Conservation (phyloP, 495 filamentous ascomycete genomes). For the Evernia prunastri region DNA sequence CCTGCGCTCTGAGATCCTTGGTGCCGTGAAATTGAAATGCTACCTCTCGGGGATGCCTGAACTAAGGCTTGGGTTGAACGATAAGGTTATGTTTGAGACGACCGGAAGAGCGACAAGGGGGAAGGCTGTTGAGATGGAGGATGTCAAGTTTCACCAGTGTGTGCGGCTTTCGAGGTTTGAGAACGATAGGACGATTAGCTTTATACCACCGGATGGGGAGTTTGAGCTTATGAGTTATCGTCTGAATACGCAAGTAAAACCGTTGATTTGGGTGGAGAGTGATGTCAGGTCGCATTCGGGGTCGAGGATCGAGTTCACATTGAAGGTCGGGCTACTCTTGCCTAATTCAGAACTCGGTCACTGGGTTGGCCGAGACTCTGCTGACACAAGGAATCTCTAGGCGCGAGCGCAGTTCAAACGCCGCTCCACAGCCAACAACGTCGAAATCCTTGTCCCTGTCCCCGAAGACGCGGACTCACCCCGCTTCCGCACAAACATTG, state of each 20-base stretch:
- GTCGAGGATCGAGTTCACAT: conserved; percentile 94
- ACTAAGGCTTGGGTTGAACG: conserved; percentile 88
- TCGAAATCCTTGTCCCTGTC: conserved; percentile 95
- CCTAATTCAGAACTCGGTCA: background rate
- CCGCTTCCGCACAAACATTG: conserved; percentile 95
- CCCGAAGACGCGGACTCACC: conserved; percentile 96
- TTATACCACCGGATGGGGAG: conserved; percentile 96
- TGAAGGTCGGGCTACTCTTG: conserved; percentile 55
- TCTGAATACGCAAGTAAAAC: conserved; percentile 97
- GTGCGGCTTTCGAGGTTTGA: conserved; percentile 94
- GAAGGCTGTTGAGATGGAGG: conserved; percentile 99
- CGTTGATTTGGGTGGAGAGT: conserved; percentile 98
- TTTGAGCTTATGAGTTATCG: conserved; percentile 99
- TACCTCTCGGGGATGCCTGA: conserved; percentile 99
- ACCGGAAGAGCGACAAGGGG: conserved; percentile 91
- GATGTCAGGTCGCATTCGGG: conserved; percentile 92
- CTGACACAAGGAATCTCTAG: conserved; percentile 32
- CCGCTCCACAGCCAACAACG: conserved; percentile 95
- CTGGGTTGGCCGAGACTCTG: conserved; percentile 3
- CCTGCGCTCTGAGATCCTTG: conserved; percentile 91
- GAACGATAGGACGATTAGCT: conserved; percentile 97
- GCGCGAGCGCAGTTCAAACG: conserved; percentile 98
- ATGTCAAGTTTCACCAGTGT: conserved; percentile 99
- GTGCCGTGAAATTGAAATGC: conserved; percentile 99
- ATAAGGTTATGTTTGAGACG: conserved; percentile 99